phyloP scores from a whole-genome alignment of 2,329 filamentous ascomycete species.

The Exophiala aquamarina region DNA sequence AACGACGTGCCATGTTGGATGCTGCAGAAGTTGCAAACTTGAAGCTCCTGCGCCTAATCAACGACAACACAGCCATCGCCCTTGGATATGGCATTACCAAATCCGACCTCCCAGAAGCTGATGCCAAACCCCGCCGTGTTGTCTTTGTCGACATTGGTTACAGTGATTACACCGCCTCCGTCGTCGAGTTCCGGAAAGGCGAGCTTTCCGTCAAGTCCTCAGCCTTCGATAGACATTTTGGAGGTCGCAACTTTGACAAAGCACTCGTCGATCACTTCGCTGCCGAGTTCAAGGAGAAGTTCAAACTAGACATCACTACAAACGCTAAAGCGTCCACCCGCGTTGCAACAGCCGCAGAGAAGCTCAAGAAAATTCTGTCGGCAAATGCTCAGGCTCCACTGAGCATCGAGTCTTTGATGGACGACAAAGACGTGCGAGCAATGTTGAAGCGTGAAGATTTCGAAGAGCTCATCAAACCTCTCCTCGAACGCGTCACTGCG shows the following conservation, averaged over 20 bases:
- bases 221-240: conserved; percentile 91
- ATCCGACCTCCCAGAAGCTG: conserved; percentile 80
- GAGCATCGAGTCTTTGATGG: conserved; percentile 98
- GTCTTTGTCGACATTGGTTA: conserved; percentile 93
- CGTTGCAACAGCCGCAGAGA: conserved; percentile 85
- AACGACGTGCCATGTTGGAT: conserved; percentile 85
- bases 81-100: conserved; percentile 98
- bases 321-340: conserved; percentile 89
- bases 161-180: conserved; percentile 90
- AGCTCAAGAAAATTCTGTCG: conserved; percentile 96
- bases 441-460: conserved; percentile 94
- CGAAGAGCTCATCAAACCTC: conserved; percentile 82
- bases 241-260: conserved; percentile 95
- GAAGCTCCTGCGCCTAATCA: conserved; percentile 90
- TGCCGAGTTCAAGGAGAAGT: conserved; percentile 95
- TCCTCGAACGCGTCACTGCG: conserved; percentile 69
- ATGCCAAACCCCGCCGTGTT: conserved; percentile 90
- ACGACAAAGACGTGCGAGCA: conserved; percentile 85
- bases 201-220: conserved; percentile 93
- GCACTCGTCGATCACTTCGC: conserved; percentile 92
- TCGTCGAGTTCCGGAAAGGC: conserved; percentile 96
- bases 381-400: conserved; percentile 90
- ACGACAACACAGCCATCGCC: conserved; percentile 94
- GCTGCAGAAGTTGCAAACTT: conserved; percentile 91
- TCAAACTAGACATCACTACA: conserved; percentile 90